Base-by-base conservation (phyloP, 2,329 filamentous ascomycete genomes). In the Aspergillus tamarii region DNA sequence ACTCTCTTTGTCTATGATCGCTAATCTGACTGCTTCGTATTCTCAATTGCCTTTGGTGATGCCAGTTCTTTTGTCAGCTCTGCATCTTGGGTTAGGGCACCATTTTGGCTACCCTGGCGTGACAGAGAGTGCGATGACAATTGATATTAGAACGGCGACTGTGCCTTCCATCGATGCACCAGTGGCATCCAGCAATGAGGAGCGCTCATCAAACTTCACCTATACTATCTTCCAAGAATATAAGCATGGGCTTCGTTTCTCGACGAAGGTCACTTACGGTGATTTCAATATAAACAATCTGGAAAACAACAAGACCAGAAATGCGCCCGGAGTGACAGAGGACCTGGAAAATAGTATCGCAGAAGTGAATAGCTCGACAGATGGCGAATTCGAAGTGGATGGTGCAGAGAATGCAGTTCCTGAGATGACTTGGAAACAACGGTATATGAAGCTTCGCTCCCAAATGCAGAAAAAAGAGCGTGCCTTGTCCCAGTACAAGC, bases 381-480 rank as follows among this genome's bases (percentile, higher is more conserved):
- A 73, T 39, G 66, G 71, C 36, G 76, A 77, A 39, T 66, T 68
- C 16, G 71, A 74, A 16, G 67, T 74, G 11, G 74, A 77, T 19
- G 66, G 69, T 23, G 45, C 67, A 8, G 70, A 72, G 4, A 60
- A 65, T 23, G 43, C 65, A 23, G 60, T 63, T 8, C 69, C 74
- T 2, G 74, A 77, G 30, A 67, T 68, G 21, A 77, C 72, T 9
- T 80, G 78, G 78, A 80, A 78, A 61, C 76, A 79, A 56, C 73
- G 77, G 11, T 80, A 79, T 57, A 58, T 76, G 64, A 76, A 73
- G 36, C 68, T 80, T 23, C 74, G 74, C 16, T 72, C 73, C 36
- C 77, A 80, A 59, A 74, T 77, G 70, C 74, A 76, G 59, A 79
- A 75, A 62, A 77, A 75, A 50, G 78, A 81, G 14, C 70, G 73